Conservation (phyloP, 371 early-diverging fungal species). For the Apophysomyces trapeziformis region DNA sequence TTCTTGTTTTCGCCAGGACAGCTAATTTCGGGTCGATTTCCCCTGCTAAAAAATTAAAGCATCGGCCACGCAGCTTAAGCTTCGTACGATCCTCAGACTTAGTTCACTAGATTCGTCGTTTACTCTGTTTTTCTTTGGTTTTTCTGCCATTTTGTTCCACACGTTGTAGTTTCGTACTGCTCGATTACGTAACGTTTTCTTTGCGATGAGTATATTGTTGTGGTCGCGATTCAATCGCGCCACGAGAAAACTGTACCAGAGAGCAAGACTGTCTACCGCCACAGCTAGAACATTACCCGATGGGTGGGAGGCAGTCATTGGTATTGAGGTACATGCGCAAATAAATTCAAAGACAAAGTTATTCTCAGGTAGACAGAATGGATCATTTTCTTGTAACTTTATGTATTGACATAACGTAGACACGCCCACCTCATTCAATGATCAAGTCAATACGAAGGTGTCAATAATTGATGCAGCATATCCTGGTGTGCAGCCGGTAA, state of each 20-base stretch:
- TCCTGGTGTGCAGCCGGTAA: slow-evolving; percentile 75
- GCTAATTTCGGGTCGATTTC: too few relatives aligned
- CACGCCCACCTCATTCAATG: slow-evolving; percentile 59
- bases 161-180: too few relatives aligned
- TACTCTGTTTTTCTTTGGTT: too few relatives aligned
- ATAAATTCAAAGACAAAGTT: slow-evolving; percentile 77
- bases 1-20: too few relatives aligned
- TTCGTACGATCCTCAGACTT: too few relatives aligned
- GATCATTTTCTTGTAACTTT: not conserved
- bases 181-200: not conserved
- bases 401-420: slow-evolving; percentile 20
- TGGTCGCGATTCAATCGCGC: slow-evolving; percentile 1
- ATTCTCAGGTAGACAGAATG: slow-evolving; percentile 69
- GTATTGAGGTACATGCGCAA: slow-evolving; percentile 93
- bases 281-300: not conserved
- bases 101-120: too few relatives aligned
- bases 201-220: not conserved
- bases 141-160: too few relatives aligned
- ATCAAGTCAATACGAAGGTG: slow-evolving; percentile 75
- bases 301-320: slow-evolving; percentile 82
- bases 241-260: not conserved
- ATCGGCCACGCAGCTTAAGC: too few relatives aligned
- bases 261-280: not conserved
- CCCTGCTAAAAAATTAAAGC: too few relatives aligned
- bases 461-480: slow-evolving; percentile 81